Percentiles rank a stretch among this genome's conserved stretches.
phyloP scores from a whole-genome alignment of 2,329 filamentous ascomycete species.

The Thielaviopsis euricoi region DNA sequence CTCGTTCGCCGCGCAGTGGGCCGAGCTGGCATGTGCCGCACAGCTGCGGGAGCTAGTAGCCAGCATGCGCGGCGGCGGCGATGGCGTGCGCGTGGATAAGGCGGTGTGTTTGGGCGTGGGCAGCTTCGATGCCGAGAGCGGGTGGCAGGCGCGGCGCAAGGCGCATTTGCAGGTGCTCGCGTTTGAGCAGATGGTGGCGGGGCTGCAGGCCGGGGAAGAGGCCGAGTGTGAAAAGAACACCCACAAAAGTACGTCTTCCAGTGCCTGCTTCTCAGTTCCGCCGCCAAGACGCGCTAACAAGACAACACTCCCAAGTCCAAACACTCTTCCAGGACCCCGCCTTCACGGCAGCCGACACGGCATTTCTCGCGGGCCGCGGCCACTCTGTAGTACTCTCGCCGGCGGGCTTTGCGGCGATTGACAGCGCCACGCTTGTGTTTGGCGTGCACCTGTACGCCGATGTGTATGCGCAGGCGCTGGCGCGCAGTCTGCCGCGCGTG shows the following conservation, averaged over 20 bases:
- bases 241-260: too few relatives aligned
- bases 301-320: constrained; percentile 20
- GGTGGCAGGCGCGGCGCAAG: constrained; percentile 27
- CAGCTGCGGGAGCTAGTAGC: constrained; percentile 15
- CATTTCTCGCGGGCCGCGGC: constrained; percentile 39
- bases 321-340: constrained; percentile 38
- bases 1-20: constrained; percentile 14
- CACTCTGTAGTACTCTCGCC: constrained; percentile 36
- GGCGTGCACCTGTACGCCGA: constrained; percentile 43
- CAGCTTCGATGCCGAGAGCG: constrained; percentile 33
- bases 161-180: constrained; percentile 37
- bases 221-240: neutral
- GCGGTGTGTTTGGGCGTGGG: constrained; percentile 40
- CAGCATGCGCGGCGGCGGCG: too few relatives aligned
- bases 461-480: constrained; percentile 35
- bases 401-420: constrained; percentile 32
- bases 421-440: constrained; percentile 35
- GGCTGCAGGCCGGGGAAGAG: constrained; percentile 5
- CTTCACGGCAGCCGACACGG: constrained; percentile 30
- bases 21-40: neutral
- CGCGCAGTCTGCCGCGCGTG: constrained; percentile 28
- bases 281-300: too few relatives aligned
- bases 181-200: constrained; percentile 30
- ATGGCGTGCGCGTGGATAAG: neutral
- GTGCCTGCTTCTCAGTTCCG: too few relatives aligned